Base-by-base conservation (phyloP, 202 grass and related monocot species). In the Eragrostis tef region DNA sequence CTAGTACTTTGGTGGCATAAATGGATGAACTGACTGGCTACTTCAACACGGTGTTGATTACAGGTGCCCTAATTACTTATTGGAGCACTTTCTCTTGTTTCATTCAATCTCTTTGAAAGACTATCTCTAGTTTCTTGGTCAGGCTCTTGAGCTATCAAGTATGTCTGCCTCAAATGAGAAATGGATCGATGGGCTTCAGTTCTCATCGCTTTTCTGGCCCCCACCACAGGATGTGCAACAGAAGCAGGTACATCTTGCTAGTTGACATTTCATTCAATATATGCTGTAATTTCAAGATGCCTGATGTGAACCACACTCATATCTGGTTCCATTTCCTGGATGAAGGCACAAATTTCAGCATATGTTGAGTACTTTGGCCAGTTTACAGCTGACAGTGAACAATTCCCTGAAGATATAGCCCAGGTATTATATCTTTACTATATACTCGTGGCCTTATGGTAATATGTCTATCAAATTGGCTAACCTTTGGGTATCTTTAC, bases 291-390 rank as follows among this genome's bases (percentile, higher is more conserved):
- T 70, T 75, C 24, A 41, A 19, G 53, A 39, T 78, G 58, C 25
- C 48, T 74, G 16, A 66, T 83, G 34, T 56, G 41, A 51, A 75
- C 69, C 43, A 11, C 43, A 48, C 49, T 56, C 24, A n/a, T 66
- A 1, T 64, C 65, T 27, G 50, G 49, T 63, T 22, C 6, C 13
- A 1, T 64, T 47, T 70, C 58, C 79, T 91, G 48, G 83, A 42
- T 72, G 36, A 87, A 99, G 96, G 96, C 80, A 84, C 96, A 99
- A 93, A 89, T 90, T 76, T 77, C 90, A 84, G 96, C 96, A 80
- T 99, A 96, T 76, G 93, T 99, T 61, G 93, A 99, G 87, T 99
- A 93, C 81, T 92, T 99, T 88, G 96, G 90, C 68, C 96, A 99
- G 79, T 99, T 99, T 80, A 96, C 96, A 77, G 79, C 90, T 71